These are phyloP conservation scores for Ogataea kodamae DNA, from an alignment of 805 yeast genomes.

Conservation along the genomic window DNA sequence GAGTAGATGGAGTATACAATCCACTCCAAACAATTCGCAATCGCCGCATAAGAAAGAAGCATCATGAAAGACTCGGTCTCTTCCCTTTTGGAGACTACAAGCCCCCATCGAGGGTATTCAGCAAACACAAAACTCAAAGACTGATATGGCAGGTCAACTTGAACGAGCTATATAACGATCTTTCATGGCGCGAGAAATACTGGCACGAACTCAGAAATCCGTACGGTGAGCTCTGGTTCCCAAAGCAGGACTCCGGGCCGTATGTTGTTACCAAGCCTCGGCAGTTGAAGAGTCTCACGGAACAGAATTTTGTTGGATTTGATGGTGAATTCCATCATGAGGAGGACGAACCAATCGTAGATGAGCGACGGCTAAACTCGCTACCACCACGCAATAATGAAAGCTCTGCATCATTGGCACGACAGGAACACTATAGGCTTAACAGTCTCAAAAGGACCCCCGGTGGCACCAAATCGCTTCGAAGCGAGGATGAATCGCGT, in stretches of 20 bases:
- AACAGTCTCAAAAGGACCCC: conserved; percentile 19
- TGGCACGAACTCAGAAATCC: conserved; percentile 49
- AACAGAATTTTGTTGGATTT: conserved; percentile 27
- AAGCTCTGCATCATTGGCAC: conserved; percentile 27
- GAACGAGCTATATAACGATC: conserved; percentile 54
- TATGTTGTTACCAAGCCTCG: conserved; percentile 8
- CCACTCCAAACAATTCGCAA: conserved; percentile 82
- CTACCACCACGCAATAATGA: conserved; percentile 22
- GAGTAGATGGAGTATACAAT: conserved; percentile 68
- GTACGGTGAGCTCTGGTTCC: conserved; percentile 52
- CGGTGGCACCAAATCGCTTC: conserved; percentile 14
- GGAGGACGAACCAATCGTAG: conserved; percentile 17
- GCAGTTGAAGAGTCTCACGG: conserved; percentile 22
- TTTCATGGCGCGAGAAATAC: conserved; percentile 53
- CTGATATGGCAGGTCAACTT: conserved; percentile 64
- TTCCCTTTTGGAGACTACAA: conserved; percentile 49
- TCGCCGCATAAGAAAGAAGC: conserved; percentile 52
- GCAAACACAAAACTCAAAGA: conserved; percentile 40
- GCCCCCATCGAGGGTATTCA: conserved; percentile 63
- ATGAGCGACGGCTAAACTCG: conserved; percentile 19
- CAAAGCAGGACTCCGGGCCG: conserved; percentile 18
- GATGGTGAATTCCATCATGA: conserved; percentile 26
- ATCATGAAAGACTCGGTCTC: conserved; percentile 45
- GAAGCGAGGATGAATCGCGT: conserved; percentile 16
- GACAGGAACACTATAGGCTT: conserved; percentile 26